Percentiles rank a stretch among this genome's conserved stretches.
Evolutionary conservation across 371 early-diverging fungal species (phyloP).

Genomic region (Circinella minor): DNA sequence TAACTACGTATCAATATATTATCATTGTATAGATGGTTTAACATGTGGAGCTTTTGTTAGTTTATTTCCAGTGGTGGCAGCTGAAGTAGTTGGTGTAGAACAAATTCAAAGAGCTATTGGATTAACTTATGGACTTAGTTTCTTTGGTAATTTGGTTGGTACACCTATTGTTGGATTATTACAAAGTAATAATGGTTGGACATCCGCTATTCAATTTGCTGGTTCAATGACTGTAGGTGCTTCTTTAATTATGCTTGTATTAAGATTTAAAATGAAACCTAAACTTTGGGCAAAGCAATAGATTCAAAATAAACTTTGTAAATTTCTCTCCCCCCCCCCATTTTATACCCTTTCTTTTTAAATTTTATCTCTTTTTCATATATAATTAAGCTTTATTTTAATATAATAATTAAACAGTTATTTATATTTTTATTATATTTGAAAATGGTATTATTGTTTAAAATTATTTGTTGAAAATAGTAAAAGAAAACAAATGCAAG

Average conservation of each 20-base stretch:
- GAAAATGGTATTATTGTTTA: no score
- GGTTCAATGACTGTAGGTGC: slow-evolving; percentile 47
- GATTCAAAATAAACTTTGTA: no score
- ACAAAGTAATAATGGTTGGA: slow-evolving; percentile 38
- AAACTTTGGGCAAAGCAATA: slow-evolving; percentile 12
- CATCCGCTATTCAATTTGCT: slow-evolving; percentile 56
- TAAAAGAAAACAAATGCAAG: no score
- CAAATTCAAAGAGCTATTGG: slow-evolving; percentile 49
- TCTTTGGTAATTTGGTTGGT: slow-evolving; percentile 49
- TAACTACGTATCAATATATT: neutral
- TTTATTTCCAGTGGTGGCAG: slow-evolving; percentile 51
- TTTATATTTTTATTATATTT: no score
- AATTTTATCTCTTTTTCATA: no score
- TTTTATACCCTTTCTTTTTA: no score
- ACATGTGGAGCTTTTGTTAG: slow-evolving; percentile 59
- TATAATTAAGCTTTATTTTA: no score
- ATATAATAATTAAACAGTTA: no score
- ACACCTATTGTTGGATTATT: slow-evolving; percentile 51
- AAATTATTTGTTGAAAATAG: no score
- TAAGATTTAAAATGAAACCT: slow-evolving; percentile 15
- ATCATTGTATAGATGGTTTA: slow-evolving; percentile 38
- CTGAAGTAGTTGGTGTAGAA: slow-evolving; percentile 50
- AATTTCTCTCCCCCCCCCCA: no score
- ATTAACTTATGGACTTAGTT: slow-evolving; percentile 42
- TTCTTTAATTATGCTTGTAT: slow-evolving; percentile 23